These are phyloP conservation scores for Pinus taeda DNA, from an alignment of 75 land plant genomes.

Conservation along the genomic window DNA sequence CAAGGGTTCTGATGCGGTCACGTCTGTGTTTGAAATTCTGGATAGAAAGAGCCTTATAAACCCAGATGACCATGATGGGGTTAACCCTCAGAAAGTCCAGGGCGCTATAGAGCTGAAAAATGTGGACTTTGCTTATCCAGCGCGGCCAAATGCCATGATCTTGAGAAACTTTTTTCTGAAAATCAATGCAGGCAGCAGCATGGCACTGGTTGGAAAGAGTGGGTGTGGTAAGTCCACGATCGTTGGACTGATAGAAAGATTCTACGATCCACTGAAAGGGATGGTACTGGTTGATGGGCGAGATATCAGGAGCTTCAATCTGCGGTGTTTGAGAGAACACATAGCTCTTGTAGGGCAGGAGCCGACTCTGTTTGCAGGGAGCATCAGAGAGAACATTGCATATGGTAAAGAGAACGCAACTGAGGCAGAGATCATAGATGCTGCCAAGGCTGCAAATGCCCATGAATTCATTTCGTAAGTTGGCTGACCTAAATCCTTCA, in stretches of 20 bases:
- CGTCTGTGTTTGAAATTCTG: constrained; percentile 53
- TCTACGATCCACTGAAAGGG: constrained; percentile 32
- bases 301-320: constrained; percentile 14
- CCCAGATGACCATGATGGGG: constrained; percentile 14
- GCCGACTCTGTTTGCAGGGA: constrained; percentile 10
- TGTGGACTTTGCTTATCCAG: constrained; percentile 33
- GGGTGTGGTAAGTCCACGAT: constrained; percentile 29
- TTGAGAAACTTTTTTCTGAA: constrained; percentile 17
- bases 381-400: constrained; percentile 22
- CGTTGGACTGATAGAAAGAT: constrained; percentile 24
- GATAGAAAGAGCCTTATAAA: constrained; percentile 16
- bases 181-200: constrained; percentile 20
- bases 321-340: constrained; percentile 20
- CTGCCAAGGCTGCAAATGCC: too few species aligned
- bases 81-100: constrained; percentile 4
- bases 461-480: too few species aligned
- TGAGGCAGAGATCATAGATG: too few species aligned
- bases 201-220: not conserved
- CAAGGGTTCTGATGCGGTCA: constrained; percentile 53
- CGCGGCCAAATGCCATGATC: constrained; percentile 19
- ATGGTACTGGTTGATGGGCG: constrained; percentile 17
- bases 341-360: too few species aligned
- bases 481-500: too few species aligned
- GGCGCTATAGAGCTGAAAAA: constrained; percentile 19
- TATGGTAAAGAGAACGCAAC: too few species aligned